Base-by-base conservation (phyloP, 2,329 filamentous ascomycete species). In the Ophiocordyceps camponoti-leonardi region DNA sequence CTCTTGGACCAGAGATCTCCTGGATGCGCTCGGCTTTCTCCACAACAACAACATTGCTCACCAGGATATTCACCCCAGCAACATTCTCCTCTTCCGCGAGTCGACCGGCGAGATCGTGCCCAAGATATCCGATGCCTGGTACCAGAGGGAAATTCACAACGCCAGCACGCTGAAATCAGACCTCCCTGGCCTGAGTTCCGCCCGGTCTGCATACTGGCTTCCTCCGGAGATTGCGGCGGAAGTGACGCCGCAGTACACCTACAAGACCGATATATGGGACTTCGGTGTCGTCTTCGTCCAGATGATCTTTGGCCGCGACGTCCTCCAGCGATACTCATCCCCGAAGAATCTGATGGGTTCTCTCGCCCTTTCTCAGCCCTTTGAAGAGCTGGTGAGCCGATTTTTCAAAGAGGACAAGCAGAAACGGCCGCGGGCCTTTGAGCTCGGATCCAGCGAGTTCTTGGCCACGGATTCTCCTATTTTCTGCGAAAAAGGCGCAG, bases 231-330 rank as follows among this genome's bases (percentile, higher is more conserved):
- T 87, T 44, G 73, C 75, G 28, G 73, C 67, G 42, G 72, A 69
- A 1, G 75, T 72, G 48, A 80, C 74, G 26, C 72, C 72, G 28
- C 68, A 82, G 60, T 70, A 81, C 64, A 79, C 74, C 1, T 74
- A 75, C 54, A 94, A 94, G 60, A 86, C 86, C 0, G 92, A 96
- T 59, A 77, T 96, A 10, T 98, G 92, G 92, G 85, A 95, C 52
- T 79, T 98, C 54, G 92, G 92, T 5, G 77, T 95, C 28, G 75
- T 95, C 6, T 84, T 95, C 53, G 63, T 94, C 37, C 90, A 98
- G 59, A 95, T 96, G 86, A 75, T 92, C 4, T 90, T 95, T 59
- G 92, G 92, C 2, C 69, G 86, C 31, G 78, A 86, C 51, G 75
- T 86, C 7, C 69, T 83, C 18, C 72, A 81, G 48, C 83, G 80